A percentile compares a stretch with the other conserved stretches of the same genome.
Conservation (phyloP, 306 rosid genomes). For the Quercus agrifolia region DNA sequence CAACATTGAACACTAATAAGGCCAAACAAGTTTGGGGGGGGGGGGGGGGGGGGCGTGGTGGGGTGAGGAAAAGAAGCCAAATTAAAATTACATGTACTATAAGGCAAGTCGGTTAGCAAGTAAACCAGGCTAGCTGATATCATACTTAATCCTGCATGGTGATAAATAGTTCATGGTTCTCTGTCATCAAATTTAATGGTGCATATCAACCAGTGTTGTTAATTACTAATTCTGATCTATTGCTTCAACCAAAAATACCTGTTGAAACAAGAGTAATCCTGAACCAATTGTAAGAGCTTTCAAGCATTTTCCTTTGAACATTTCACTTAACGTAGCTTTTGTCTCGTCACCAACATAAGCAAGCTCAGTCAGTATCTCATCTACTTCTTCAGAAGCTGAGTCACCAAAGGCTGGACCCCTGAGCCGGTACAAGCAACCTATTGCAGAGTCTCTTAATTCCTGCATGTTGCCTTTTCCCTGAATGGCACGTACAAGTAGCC, state of each 20-base stretch:
- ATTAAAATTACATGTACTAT: too few species aligned
- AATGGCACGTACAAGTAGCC: constrained; percentile 77
- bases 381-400: constrained; percentile 64
- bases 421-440: constrained; percentile 51
- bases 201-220: constrained; percentile 27
- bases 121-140: too few species aligned
- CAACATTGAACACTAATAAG: too few species aligned
- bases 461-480: constrained; percentile 64
- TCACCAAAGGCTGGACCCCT: constrained; percentile 56
- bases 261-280: constrained; percentile 94
- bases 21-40: too few species aligned
- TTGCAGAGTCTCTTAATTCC: constrained; percentile 52
- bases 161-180: too few species aligned
- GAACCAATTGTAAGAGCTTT: constrained; percentile 76
- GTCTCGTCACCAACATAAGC: constrained; percentile 66
- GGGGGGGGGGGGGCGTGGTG: too few species aligned
- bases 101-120: too few species aligned
- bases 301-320: constrained; percentile 73
- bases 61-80: too few species aligned
- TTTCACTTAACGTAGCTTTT: constrained; percentile 52
- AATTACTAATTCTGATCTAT: constrained; percentile 19
- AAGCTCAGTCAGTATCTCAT: constrained; percentile 81
- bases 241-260: constrained; percentile 51
- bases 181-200: constrained; percentile 44
- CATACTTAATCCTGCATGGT: too few species aligned